phyloP scores from a whole-genome alignment of 2,329 filamentous ascomycete genomes.

The Hymenotorrendiella dingleyae region DNA sequence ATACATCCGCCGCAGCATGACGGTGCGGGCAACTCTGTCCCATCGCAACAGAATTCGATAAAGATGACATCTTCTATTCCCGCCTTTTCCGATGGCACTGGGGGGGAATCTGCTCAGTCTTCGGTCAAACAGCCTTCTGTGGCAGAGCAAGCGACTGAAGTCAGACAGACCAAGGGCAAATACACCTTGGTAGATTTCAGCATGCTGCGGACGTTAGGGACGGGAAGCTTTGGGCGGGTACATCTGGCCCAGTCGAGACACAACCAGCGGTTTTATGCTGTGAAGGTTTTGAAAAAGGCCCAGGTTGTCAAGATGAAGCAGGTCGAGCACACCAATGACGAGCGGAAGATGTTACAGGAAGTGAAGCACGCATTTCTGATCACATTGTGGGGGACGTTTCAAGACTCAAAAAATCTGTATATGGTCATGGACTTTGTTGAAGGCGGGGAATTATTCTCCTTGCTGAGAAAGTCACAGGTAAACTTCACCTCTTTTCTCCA shows the following conservation, averaged over 20 bases:
- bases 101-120: slow-evolving; percentile 2
- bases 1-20: slow-evolving; percentile 61
- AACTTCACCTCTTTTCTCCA: not conserved
- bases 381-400: slow-evolving; percentile 97
- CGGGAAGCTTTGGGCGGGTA: slow-evolving; percentile 93
- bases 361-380: slow-evolving; percentile 98
- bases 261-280: slow-evolving; percentile 95
- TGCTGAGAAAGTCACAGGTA: slow-evolving; percentile 87
- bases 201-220: slow-evolving; percentile 86
- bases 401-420: slow-evolving; percentile 91
- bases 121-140: not conserved
- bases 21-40: slow-evolving; percentile 32
- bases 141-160: slow-evolving; percentile 19
- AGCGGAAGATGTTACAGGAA: slow-evolving; percentile 89
- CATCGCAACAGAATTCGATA: too few relatives aligned
- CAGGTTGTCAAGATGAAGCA: slow-evolving; percentile 99
- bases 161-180: slow-evolving; percentile 86
- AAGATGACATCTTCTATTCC: slow-evolving; percentile 17
- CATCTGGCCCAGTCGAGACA: slow-evolving; percentile 97
- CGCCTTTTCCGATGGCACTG: not conserved
- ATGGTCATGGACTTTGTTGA: slow-evolving; percentile 99
- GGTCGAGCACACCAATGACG: slow-evolving; percentile 98
- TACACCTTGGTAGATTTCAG: slow-evolving; percentile 90
- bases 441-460: slow-evolving; percentile 92
- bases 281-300: slow-evolving; percentile 97